Percentiles rank a stretch among this genome's conserved stretches.
Evolutionary conservation across 768 basidiomycete genomes (phyloP).

Genomic region (Trametes sanguinea): DNA sequence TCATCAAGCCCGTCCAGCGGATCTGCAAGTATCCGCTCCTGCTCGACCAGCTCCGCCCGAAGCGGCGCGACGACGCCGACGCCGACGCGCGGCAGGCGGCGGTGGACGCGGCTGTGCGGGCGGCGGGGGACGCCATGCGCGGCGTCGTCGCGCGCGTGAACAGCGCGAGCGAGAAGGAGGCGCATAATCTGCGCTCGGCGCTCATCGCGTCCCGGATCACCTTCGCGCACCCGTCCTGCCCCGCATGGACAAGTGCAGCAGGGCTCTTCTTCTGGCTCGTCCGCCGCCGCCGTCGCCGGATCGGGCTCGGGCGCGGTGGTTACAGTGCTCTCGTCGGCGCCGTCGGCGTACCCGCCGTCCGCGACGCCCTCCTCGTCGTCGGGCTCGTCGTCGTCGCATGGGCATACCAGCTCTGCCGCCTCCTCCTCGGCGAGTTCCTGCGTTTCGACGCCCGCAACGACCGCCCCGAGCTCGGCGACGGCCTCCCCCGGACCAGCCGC

Average conservation of each 20-base stretch:
- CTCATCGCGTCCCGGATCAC: conserved; percentile 27
- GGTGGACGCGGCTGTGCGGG: conserved; percentile 29
- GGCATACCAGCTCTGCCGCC: neutral
- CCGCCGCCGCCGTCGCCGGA: too few relatives aligned
- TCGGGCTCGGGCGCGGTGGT: too few relatives aligned
- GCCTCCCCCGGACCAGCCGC: neutral
- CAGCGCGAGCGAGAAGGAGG: conserved; percentile 30
- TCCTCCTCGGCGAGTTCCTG: conserved; percentile 6
- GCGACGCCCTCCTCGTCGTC: conserved; percentile 15
- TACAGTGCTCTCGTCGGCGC: neutral
- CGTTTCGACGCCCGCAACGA: conserved; percentile 1
- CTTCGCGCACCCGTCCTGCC: conserved; percentile 3
- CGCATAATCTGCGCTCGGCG: conserved; percentile 28
- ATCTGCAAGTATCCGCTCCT: conserved; percentile 95
- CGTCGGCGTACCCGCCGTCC: conserved; percentile 4
- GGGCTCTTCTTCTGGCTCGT: too few relatives aligned
- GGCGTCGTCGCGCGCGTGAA: conserved; percentile 70
- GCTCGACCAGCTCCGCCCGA: conserved; percentile 62
- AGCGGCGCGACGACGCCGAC: conserved; percentile 3
- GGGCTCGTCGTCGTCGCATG: conserved; percentile 23
- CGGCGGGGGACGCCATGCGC: conserved; percentile 71
- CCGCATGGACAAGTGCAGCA: too few relatives aligned
- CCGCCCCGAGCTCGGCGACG: neutral
- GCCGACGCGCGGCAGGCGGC: conserved; percentile 1
- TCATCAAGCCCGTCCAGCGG: conserved; percentile 96